Conservation (phyloP, 2,329 filamentous ascomycete species). For the Fusarium sp. region DNA sequence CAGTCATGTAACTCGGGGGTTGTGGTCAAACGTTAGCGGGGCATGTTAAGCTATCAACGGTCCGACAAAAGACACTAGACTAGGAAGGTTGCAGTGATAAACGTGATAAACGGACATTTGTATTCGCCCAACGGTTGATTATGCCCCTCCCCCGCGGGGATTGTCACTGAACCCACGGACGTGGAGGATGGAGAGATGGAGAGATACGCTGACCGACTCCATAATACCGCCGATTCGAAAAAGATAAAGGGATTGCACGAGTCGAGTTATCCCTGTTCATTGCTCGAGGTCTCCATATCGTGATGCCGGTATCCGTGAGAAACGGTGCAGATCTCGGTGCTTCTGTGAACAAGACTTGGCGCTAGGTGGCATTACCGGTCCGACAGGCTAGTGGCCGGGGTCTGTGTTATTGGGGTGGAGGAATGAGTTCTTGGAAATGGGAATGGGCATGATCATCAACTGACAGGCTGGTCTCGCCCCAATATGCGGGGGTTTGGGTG, state of each 20-base stretch:
- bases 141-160: neutral
- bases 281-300: neutral
- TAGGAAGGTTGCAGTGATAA: neutral
- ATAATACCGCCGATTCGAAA: constrained; percentile 15
- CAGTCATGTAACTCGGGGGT: neutral
- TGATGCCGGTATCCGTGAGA: constrained; percentile 23
- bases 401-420: neutral
- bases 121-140: constrained; percentile 5
- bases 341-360: neutral
- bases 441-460: neutral
- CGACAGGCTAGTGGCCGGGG: constrained; percentile 2
- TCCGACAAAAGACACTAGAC: constrained; percentile 2
- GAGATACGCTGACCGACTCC: neutral
- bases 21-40: neutral
- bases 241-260: neutral
- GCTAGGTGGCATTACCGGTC: constrained; percentile 16
- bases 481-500: constrained; percentile 16
- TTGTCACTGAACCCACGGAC: neutral
- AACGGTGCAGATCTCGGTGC: constrained; percentile 25
- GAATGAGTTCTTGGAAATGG: neutral
- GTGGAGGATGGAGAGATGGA: neutral
- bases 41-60: neutral
- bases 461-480: neutral
- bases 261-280: neutral
- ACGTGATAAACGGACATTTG: neutral